Conservation (phyloP, 441 rosid species). For the Rhodomyrtus psidioides region DNA sequence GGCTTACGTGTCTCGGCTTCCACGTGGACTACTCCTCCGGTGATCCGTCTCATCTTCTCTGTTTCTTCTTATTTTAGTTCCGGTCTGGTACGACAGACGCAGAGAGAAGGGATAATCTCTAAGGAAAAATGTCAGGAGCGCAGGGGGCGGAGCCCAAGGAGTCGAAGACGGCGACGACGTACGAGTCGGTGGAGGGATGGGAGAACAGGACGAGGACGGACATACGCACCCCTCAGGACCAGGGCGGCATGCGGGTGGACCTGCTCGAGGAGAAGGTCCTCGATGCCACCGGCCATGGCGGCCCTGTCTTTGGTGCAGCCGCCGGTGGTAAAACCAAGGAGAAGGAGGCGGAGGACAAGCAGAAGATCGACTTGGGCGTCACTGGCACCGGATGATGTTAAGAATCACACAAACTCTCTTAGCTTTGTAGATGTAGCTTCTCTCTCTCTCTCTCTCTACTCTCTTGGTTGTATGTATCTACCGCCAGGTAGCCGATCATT, state of each 20-base stretch:
- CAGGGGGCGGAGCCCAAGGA: conserved; percentile 52
- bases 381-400: background rate
- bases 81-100: background rate
- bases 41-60: background rate
- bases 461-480: too few relatives aligned
- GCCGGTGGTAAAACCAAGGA: background rate
- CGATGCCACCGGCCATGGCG: conserved; percentile 38
- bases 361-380: background rate
- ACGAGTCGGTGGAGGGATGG: conserved; percentile 29
- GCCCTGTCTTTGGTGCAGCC: conserved; percentile 37
- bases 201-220: conserved; percentile 26
- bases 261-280: conserved; percentile 29
- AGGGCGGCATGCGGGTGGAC: conserved; percentile 32
- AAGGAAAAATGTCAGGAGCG: conserved; percentile 33
- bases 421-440: background rate
- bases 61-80: background rate
- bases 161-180: conserved; percentile 32
- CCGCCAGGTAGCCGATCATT: background rate
- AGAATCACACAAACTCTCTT: background rate
- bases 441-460: background rate
- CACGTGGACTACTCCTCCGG: background rate
- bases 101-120: background rate
- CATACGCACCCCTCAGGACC: conserved; percentile 25
- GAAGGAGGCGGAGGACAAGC: background rate
- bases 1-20: background rate